These are phyloP conservation scores for Furculomyces boomerangus DNA, from an alignment of 371 early-diverging fungal genomes.

Conservation along the genomic window DNA sequence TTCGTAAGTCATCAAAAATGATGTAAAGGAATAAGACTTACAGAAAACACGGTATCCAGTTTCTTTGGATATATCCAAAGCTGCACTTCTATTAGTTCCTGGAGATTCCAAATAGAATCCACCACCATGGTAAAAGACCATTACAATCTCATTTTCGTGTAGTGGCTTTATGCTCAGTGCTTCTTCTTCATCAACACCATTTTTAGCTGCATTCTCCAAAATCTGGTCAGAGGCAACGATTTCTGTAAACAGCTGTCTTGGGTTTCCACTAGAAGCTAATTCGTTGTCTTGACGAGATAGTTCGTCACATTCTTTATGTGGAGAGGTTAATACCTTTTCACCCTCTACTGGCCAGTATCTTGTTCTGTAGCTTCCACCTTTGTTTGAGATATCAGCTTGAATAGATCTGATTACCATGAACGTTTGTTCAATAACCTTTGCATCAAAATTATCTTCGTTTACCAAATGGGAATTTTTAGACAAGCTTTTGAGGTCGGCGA, in stretches of 20 bases:
- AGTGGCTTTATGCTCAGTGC: constrained; percentile 2
- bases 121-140: constrained; percentile 52
- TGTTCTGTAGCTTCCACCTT: background rate
- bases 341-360: background rate
- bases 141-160: constrained; percentile 7
- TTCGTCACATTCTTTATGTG: background rate
- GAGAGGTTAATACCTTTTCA: background rate
- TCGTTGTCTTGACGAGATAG: background rate
- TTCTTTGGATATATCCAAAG: constrained; percentile 12
- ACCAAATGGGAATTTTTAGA: background rate
- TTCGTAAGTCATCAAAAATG: background rate
- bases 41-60: constrained; percentile 3
- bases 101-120: constrained; percentile 33
- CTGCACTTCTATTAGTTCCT: constrained; percentile 15
- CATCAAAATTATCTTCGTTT: constrained; percentile 1
- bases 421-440: background rate
- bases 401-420: background rate
- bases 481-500: background rate
- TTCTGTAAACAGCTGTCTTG: constrained; percentile 2
- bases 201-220: background rate
- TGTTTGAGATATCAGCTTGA: background rate
- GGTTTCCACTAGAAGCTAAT: background rate
- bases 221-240: background rate
- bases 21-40: background rate
- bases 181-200: background rate